Base-by-base conservation (phyloP, 805 yeast genomes). In the Candida caryicola region DNA sequence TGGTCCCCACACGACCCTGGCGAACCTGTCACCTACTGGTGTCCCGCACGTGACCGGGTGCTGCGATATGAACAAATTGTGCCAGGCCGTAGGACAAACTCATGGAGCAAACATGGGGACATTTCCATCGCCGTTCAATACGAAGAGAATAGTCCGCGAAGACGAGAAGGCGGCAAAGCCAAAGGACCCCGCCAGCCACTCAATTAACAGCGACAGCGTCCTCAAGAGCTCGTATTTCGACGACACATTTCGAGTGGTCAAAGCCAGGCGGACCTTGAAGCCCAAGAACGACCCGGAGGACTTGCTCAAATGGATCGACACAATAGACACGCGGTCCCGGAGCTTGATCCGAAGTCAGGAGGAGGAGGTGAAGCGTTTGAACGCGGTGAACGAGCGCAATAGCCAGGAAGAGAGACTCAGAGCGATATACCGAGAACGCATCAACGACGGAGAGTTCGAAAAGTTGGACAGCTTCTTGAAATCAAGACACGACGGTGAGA, bases 251-350 rank as follows among this genome's bases (percentile, higher is more conserved):
- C 13, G 17, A 17, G n/a, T 15, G 14, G 16, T 13, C 18, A 13
- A 8, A 17, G 8, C 31, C 5, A 6, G 10, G 8, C 18, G 14
- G n/a, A 29, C 25, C n/a, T n/a, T 26, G 18, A 23, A 6, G 21
- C 29, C 15, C 7, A 34, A 27, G 12, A 34, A 33, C 18, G 30
- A 39, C 3, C 34, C 52, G 2, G 50, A 50, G 17, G 60, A 56
- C 12, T 25, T 64, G 17, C 45, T 62, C 5, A 36, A 45, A 16
- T 64, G 69, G 69, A 62, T 64, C 12, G 61, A 57, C 33, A 42
- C 42, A 21, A 45, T 62, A 25, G 55, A 59, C 23, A n/a, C 29
- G 2, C 43, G 65, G 28, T 42, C 51, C 23, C 44, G 49, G 23
- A 23, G 31, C 5, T 45, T 59, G 3, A 29, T 59, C 14, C 32